Conservation (phyloP, 331 rosid genomes). For the Rhamnella rubrinervis region DNA sequence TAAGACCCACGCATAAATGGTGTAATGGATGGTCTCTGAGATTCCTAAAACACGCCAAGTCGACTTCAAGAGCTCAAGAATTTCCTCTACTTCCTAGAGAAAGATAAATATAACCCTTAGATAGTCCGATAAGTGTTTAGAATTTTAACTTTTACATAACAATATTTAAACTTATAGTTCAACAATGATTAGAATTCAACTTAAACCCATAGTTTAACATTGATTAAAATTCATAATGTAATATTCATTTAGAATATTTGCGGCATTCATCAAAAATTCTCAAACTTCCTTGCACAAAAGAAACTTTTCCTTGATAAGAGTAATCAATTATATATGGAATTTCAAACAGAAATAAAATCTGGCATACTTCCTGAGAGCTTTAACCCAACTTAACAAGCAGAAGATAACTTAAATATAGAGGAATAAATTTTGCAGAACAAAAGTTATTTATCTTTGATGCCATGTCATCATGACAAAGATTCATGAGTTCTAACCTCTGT, state of each 20-base stretch:
- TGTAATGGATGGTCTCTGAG: constrained; percentile 89
- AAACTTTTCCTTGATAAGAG: no score
- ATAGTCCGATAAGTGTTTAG: constrained; percentile 8
- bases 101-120: constrained; percentile 33
- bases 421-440: constrained; percentile 12
- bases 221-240: not conserved
- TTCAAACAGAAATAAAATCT: not conserved
- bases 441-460: constrained; percentile 18
- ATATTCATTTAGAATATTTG: no score
- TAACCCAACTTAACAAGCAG: constrained; percentile 2
- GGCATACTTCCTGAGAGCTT: constrained; percentile 4
- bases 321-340: not conserved
- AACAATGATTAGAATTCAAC: not conserved
- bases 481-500: constrained; percentile 75
- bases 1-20: constrained; percentile 96
- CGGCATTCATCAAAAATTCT: no score
- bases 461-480: constrained; percentile 19
- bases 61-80: constrained; percentile 93
- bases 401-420: constrained; percentile 1
- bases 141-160: no score
- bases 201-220: not conserved
- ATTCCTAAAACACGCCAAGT: constrained; percentile 98
- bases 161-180: no score
- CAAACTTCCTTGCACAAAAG: no score
- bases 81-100: constrained; percentile 88